Base-by-base conservation (phyloP, 1,284 basidiomycete species). In the Singerocomus inundabilis region DNA sequence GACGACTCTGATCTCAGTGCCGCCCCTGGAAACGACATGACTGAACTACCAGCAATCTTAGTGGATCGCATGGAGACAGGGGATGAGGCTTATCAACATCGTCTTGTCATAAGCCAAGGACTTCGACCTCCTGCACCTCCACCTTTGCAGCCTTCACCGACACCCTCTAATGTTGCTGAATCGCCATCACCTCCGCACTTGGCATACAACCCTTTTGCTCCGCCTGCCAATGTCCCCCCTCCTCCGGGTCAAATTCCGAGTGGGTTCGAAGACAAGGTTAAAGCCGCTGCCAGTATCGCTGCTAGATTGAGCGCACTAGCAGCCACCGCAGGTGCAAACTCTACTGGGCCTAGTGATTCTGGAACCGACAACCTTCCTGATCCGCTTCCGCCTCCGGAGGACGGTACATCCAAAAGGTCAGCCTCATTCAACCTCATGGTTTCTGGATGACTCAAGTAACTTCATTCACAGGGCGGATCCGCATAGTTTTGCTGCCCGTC, bases 261-360 rank as follows among this genome's bases (percentile, higher is more conserved):
- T 18, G 68, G 68, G 1, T 66, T 83, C 16, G 83, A 87, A 53
- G 85, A 84, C 36, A 85, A 79, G 59, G 80, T 80, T 24, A 84
- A 87, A 54, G 85, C 87, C 11, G 91, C 91, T 0, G 88, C 86
- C 28, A 88, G 85, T 26, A 88, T 94, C 41, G 89, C 91, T 8
- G 86, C 88, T 1, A 82, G 75, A 52, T 70, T 91, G 16, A 74
- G 78, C 33, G 82, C 86, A 5, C 68, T 86, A 15, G 82, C 74
- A 18, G 74, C 73, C 11, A 60, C 69, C 12, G 64, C 70, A 5
- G 52, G 57, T 25, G 53, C 72, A 44, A 44, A n/a, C 54, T 37
- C 52, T 4, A 10, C 47, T 8, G 54, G 39, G 7, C 46, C 54
- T 18, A 30, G 50, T 6, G 67, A 56, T 13, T 51, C 60, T 38